A percentile compares a stretch with the other conserved stretches of the same genome.
Conservation (phyloP, 768 basidiomycete species). For the Lactarius vividus region DNA sequence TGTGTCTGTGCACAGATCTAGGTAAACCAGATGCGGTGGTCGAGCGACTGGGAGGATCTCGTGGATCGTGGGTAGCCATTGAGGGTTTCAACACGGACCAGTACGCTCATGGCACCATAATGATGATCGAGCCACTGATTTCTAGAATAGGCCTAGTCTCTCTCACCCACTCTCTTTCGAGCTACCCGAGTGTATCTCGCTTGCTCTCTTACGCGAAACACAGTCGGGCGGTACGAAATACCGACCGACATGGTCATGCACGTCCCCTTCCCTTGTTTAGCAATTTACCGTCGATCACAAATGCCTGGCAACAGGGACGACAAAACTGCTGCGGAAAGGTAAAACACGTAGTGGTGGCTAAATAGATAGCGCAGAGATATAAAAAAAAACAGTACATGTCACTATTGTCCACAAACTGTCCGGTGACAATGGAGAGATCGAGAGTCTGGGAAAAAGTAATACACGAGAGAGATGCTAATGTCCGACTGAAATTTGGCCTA, state of each 20-base stretch:
- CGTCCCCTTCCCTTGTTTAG: background rate
- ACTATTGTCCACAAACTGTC: constrained; percentile 20
- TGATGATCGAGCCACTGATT: background rate
- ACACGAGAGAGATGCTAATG: constrained; percentile 14
- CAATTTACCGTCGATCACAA: constrained; percentile 12
- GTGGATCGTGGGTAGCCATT: background rate
- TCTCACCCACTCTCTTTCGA: too few species aligned
- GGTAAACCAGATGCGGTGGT: too few species aligned
- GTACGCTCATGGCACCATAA: too few species aligned
- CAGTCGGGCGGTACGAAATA: too few species aligned
- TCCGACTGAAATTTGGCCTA: constrained; percentile 18
- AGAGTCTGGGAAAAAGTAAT: background rate
- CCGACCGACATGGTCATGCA: background rate
- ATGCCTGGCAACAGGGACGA: background rate
- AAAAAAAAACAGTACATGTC: constrained; percentile 13
- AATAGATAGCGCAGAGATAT: constrained; percentile 3
- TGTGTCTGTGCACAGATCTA: background rate
- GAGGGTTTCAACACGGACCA: background rate
- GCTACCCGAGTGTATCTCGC: too few species aligned
- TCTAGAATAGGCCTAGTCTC: background rate
- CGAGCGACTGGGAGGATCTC: background rate
- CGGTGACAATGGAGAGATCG: constrained; percentile 1
- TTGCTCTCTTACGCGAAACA: too few species aligned
- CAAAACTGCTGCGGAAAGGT: background rate
- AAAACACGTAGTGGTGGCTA: constrained; percentile 2